These are phyloP conservation scores for Aureobasidium sp. DNA, from an alignment of 2,329 filamentous ascomycete genomes.

Conservation along the genomic window DNA sequence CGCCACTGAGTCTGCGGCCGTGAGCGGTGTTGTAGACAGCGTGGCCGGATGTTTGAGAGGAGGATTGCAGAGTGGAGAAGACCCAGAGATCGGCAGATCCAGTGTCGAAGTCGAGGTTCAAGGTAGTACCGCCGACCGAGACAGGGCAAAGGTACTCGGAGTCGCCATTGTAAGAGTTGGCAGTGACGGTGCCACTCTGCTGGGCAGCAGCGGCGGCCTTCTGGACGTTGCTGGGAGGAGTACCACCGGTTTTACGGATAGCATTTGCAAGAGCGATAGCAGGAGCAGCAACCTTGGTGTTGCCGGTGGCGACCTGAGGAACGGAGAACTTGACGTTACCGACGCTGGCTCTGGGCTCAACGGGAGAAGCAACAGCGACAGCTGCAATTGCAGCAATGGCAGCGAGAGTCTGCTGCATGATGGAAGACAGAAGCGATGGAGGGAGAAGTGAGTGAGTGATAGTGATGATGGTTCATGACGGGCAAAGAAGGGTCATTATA, in stretches of 20 bases:
- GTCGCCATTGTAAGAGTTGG: constrained; percentile 27
- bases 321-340: constrained; percentile 23
- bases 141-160: constrained; percentile 47
- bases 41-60: constrained; percentile 48
- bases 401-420: constrained; percentile 20
- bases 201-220: constrained; percentile 29
- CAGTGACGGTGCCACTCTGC: constrained; percentile 34
- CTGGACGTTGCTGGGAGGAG: constrained; percentile 24
- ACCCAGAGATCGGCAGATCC: constrained; percentile 56
- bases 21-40: constrained; percentile 48
- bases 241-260: constrained; percentile 21
- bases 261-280: constrained; percentile 24
- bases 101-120: constrained; percentile 68
- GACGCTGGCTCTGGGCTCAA: neutral
- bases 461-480: neutral
- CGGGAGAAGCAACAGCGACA: constrained; percentile 26
- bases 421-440: neutral
- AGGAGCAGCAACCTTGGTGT: constrained; percentile 31
- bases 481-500: neutral
- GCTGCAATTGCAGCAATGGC: constrained; percentile 27
- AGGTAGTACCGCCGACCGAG: constrained; percentile 54
- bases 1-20: constrained; percentile 40
- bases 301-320: constrained; percentile 32
- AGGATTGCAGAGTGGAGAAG: constrained; percentile 53
- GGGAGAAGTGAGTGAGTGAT: constrained; percentile 1